Conservation (phyloP, 2,329 filamentous ascomycete genomes). For the Neonectria ditissima region DNA sequence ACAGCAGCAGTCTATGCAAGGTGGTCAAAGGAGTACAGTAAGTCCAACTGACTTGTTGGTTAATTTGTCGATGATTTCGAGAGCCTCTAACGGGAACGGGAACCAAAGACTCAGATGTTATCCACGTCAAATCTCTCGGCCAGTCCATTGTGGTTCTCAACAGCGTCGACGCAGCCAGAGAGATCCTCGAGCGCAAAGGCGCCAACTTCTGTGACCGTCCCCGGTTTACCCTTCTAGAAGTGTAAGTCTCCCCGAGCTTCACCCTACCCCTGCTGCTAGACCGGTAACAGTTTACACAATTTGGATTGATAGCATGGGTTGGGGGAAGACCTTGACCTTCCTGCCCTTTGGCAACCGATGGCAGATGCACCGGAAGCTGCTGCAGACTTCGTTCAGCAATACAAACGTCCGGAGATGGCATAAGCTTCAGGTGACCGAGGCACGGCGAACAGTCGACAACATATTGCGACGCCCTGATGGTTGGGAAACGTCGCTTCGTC, state of each 20-base stretch:
- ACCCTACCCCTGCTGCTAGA: not conserved
- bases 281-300: conserved; percentile 4
- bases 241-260: conserved; percentile 38
- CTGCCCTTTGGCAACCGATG: conserved; percentile 56
- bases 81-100: conserved; percentile 2
- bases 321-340: conserved; percentile 60
- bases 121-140: conserved; percentile 46
- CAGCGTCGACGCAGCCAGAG: conserved; percentile 49
- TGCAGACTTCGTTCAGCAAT: conserved; percentile 57
- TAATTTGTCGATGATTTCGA: not conserved
- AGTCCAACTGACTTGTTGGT: conserved; percentile 3
- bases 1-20: conserved; percentile 43
- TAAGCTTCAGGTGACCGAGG: conserved; percentile 41
- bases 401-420: conserved; percentile 48
- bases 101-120: conserved; percentile 47
- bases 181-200: conserved; percentile 58
- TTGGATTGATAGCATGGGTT: conserved; percentile 53
- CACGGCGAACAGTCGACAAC: conserved; percentile 35
- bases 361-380: conserved; percentile 56
- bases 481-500: conserved; percentile 45
- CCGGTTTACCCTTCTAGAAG: conserved; percentile 54
- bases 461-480: conserved; percentile 35
- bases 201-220: conserved; percentile 59
- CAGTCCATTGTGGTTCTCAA: conserved; percentile 48
- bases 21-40: conserved; percentile 46